Evolutionary conservation across 2,329 filamentous ascomycete species (phyloP).

Genomic region (Knufia petricola): DNA sequence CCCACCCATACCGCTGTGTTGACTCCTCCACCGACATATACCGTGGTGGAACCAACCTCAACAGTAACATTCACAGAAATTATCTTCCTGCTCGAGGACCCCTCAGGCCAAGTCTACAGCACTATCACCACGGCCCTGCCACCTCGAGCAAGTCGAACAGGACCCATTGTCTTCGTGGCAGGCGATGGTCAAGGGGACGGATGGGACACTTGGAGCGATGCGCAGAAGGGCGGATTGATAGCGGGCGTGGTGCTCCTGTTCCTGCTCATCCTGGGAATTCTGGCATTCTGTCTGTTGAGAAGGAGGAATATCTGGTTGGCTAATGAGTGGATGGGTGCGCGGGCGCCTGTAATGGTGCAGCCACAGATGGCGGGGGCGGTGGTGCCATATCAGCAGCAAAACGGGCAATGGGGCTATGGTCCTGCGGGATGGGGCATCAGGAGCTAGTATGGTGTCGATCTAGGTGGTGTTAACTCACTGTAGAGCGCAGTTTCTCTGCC

Average conservation of each 20-base stretch:
- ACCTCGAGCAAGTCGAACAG: background rate
- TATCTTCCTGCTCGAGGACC: slow-evolving; percentile 17
- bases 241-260: slow-evolving; percentile 22
- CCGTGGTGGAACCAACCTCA: slow-evolving; percentile 9
- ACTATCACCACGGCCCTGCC: slow-evolving; percentile 10
- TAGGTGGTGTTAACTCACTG: too few relatives aligned
- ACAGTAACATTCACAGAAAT: slow-evolving; percentile 17
- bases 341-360: background rate
- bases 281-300: slow-evolving; percentile 13
- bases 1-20: background rate
- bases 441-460: too few relatives aligned
- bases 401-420: background rate
- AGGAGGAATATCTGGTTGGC: slow-evolving; percentile 19
- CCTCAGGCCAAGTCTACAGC: slow-evolving; percentile 13
- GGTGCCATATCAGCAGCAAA: background rate
- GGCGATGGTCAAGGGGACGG: slow-evolving; percentile 13
- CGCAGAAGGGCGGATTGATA: slow-evolving; percentile 24
- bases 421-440: slow-evolving; percentile 6
- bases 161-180: slow-evolving; percentile 9
- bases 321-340: slow-evolving; percentile 11
- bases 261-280: slow-evolving; percentile 20
- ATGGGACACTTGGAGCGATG: slow-evolving; percentile 24
- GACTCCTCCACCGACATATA: slow-evolving; percentile 9
- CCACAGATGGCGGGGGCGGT: background rate
- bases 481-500: too few relatives aligned